Evolutionary conservation across 306 rosid species (phyloP).

Genomic region (Delonix regia): DNA sequence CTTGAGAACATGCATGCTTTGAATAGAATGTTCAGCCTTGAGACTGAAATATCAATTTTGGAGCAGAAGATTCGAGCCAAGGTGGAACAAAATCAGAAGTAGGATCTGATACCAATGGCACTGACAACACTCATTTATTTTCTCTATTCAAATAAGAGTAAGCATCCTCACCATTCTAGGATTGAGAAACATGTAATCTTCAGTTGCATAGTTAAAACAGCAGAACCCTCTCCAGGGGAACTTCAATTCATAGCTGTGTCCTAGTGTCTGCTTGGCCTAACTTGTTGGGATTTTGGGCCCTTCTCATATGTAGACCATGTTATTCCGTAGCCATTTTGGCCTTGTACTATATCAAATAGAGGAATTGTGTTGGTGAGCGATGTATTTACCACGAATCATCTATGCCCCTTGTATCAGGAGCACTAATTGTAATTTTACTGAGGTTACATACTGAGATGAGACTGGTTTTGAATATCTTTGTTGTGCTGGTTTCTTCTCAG

Average conservation of each 20-base stretch:
- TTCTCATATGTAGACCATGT: slow-evolving; percentile 32
- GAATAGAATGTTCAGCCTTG: slow-evolving; percentile 98
- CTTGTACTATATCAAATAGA: slow-evolving; percentile 44
- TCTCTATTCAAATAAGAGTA: slow-evolving; percentile 56
- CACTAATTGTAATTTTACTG: slow-evolving; percentile 43
- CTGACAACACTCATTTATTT: slow-evolving; percentile 47
- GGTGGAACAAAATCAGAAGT: slow-evolving; percentile 89
- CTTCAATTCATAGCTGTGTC: slow-evolving; percentile 49
- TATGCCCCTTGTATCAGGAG: slow-evolving; percentile 21
- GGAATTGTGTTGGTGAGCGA: slow-evolving; percentile 40
- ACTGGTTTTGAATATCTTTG: slow-evolving; percentile 4
- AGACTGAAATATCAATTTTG: slow-evolving; percentile 82
- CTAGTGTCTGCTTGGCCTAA: slow-evolving; percentile 34
- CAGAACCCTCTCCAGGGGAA: slow-evolving; percentile 38
- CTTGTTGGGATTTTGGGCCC: slow-evolving; percentile 40
- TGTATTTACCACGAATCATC: slow-evolving; percentile 40
- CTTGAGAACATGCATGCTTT: slow-evolving; percentile 98
- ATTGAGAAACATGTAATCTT: slow-evolving; percentile 42
- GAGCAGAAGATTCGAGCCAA: slow-evolving; percentile 95
- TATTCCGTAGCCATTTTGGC: slow-evolving; percentile 43
- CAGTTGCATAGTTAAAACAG: slow-evolving; percentile 42
- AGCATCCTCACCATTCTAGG: slow-evolving; percentile 46
- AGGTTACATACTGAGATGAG: slow-evolving; percentile 31
- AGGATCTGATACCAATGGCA: slow-evolving; percentile 39
- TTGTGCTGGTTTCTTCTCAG: not conserved